Percentiles rank a stretch among this genome's conserved stretches.
Conservation (phyloP, 2,329 filamentous ascomycete species). For the Nothomitra cinnamomea region DNA sequence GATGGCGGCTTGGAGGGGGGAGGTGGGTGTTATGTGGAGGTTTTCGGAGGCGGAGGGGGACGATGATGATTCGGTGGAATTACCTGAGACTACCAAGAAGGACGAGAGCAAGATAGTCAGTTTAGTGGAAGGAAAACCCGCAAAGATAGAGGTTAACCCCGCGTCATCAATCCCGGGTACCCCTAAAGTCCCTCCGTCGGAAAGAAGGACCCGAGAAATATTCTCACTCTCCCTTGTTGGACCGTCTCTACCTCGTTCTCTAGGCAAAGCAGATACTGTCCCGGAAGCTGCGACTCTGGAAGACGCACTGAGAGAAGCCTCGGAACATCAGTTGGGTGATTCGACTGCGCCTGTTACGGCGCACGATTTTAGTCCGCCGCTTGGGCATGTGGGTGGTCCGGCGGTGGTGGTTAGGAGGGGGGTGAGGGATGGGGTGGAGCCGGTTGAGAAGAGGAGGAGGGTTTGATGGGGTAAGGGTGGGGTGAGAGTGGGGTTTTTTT, state of each 20-base stretch:
- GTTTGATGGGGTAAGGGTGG: no score
- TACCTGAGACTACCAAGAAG: neutral
- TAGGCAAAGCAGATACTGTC: neutral
- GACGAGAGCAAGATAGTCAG: neutral
- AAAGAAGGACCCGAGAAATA: neutral
- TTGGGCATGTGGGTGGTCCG: neutral
- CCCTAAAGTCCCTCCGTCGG: neutral
- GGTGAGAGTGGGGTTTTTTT: no score
- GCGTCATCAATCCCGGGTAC: no score
- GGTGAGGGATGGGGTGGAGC: no score
- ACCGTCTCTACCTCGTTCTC: neutral
- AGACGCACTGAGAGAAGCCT: neutral
- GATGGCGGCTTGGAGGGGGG: slow-evolving; percentile 53
- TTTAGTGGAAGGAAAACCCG: neutral
- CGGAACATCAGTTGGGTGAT: neutral
- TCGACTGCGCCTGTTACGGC: neutral
- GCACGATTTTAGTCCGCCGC: neutral
- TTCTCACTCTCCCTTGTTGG: slow-evolving; percentile 1
- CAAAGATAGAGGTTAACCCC: no score
- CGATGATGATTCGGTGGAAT: slow-evolving; percentile 17
- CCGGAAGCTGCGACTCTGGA: neutral
- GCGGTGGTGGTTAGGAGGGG: neutral
- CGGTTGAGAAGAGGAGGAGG: no score
- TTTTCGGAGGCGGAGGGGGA: slow-evolving; percentile 52
- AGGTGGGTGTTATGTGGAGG: slow-evolving; percentile 58